Percentiles rank a stretch among this genome's conserved stretches.
phyloP scores from a whole-genome alignment of 2,329 filamentous ascomycete genomes.

The Grosmannia penicillata region DNA sequence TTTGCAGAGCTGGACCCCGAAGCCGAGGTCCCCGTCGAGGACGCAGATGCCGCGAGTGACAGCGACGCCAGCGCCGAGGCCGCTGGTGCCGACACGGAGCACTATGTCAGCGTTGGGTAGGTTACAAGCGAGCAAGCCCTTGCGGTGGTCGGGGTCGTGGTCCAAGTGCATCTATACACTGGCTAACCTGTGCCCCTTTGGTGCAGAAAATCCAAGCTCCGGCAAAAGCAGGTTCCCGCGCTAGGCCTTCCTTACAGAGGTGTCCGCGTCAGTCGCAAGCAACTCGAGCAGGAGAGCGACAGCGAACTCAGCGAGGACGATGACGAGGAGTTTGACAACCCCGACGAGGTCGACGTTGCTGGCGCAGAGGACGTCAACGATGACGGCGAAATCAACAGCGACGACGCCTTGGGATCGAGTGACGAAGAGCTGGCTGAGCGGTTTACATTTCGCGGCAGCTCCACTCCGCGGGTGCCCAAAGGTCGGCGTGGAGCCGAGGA shows the following conservation, averaged over 20 bases:
- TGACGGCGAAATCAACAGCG: slow-evolving; percentile 47
- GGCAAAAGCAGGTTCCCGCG: slow-evolving; percentile 51
- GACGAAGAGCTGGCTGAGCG: slow-evolving; percentile 71
- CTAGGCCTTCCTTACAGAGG: slow-evolving; percentile 74
- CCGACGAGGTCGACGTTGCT: slow-evolving; percentile 38
- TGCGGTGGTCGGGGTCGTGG: background rate
- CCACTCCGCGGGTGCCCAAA: slow-evolving; percentile 26
- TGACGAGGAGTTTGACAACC: slow-evolving; percentile 36
- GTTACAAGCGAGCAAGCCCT: slow-evolving; percentile 13
- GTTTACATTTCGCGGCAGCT: slow-evolving; percentile 50
- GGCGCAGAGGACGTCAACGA: slow-evolving; percentile 32
- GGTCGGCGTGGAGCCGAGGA: slow-evolving; percentile 18
- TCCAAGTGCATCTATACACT: background rate
- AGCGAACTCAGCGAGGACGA: slow-evolving; percentile 35
- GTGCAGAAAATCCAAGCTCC: slow-evolving; percentile 63
- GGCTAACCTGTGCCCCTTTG: background rate
- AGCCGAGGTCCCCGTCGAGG: slow-evolving; percentile 40
- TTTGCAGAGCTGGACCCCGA: slow-evolving; percentile 67
- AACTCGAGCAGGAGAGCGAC: slow-evolving; percentile 42
- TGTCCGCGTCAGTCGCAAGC: slow-evolving; percentile 55
- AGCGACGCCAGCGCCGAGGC: slow-evolving; percentile 32
- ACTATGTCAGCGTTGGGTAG: slow-evolving; percentile 67
- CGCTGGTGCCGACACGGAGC: slow-evolving; percentile 57
- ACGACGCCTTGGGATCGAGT: slow-evolving; percentile 63
- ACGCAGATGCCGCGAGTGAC: slow-evolving; percentile 39